phyloP scores from a whole-genome alignment of 2,329 filamentous ascomycete species.

The Colletotrichum viniferum region DNA sequence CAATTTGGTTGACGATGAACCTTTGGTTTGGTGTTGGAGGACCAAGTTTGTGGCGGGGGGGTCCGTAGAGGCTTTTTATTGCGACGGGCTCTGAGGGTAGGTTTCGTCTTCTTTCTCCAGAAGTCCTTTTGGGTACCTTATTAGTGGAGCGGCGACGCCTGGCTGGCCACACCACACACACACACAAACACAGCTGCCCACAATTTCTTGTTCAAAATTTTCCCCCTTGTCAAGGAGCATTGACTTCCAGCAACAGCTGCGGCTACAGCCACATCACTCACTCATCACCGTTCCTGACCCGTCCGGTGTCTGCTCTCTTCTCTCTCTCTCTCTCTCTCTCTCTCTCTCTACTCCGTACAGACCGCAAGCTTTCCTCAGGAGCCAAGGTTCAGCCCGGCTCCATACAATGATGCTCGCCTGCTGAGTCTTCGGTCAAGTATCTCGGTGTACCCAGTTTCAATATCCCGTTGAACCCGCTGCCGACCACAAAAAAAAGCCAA shows the following conservation, averaged over 20 bases:
- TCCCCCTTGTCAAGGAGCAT: neutral
- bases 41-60: constrained; percentile 2
- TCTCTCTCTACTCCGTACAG: neutral
- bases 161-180: constrained; percentile 1
- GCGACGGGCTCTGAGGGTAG: constrained; percentile 15
- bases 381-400: constrained; percentile 8
- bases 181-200: constrained; percentile 6
- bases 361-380: neutral
- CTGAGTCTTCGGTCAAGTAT: neutral
- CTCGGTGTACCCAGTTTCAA: constrained; percentile 13
- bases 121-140: constrained; percentile 12
- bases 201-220: constrained; percentile 12
- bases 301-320: neutral
- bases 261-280: neutral
- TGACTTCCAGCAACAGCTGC: neutral
- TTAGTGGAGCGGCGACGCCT: neutral
- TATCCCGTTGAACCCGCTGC: neutral
- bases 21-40: constrained; percentile 2
- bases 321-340: neutral
- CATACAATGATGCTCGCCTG: constrained; percentile 3
- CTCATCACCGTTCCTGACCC: neutral
- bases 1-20: constrained; percentile 13
- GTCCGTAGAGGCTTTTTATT: constrained; percentile 18
- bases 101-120: constrained; percentile 15
- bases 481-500: neutral